Conservation (phyloP, 1,139 yeast genomes). For the Yamadazyma spencermartinsiae region DNA sequence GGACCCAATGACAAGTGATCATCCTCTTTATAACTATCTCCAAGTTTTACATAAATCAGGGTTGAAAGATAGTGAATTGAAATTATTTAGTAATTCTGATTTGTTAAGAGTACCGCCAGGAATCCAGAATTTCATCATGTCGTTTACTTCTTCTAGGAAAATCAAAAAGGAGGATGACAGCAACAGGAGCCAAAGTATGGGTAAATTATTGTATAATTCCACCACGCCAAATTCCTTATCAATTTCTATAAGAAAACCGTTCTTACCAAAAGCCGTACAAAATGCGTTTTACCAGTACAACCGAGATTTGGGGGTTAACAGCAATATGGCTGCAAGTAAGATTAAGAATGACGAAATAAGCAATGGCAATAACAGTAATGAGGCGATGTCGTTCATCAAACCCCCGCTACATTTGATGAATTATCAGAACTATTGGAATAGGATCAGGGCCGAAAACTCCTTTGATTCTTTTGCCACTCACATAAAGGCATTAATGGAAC, state of each 20-base stretch:
- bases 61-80: slow-evolving; percentile 32
- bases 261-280: slow-evolving; percentile 36
- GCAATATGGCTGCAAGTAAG: background rate
- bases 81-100: slow-evolving; percentile 38
- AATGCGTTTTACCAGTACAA: slow-evolving; percentile 22
- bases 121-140: slow-evolving; percentile 61
- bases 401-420: slow-evolving; percentile 40
- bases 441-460: slow-evolving; percentile 42
- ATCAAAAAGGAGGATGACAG: slow-evolving; percentile 14
- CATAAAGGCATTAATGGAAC: slow-evolving; percentile 24
- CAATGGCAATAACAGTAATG: slow-evolving; percentile 7
- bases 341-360: slow-evolving; percentile 1
- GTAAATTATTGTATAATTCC: slow-evolving; percentile 9
- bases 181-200: slow-evolving; percentile 1
- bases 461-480: slow-evolving; percentile 37
- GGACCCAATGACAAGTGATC: slow-evolving; percentile 5
- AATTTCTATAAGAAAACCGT: slow-evolving; percentile 39
- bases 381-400: slow-evolving; percentile 17
- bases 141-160: slow-evolving; percentile 48
- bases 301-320: background rate
- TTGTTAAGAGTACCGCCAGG: slow-evolving; percentile 67
- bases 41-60: slow-evolving; percentile 34
- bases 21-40: slow-evolving; percentile 20
- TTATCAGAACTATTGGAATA: slow-evolving; percentile 50
- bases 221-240: slow-evolving; percentile 26